phyloP scores from a whole-genome alignment of 225 moss, liverwort and hornwort genomes.

The Rhytidiadelphus loreus region DNA sequence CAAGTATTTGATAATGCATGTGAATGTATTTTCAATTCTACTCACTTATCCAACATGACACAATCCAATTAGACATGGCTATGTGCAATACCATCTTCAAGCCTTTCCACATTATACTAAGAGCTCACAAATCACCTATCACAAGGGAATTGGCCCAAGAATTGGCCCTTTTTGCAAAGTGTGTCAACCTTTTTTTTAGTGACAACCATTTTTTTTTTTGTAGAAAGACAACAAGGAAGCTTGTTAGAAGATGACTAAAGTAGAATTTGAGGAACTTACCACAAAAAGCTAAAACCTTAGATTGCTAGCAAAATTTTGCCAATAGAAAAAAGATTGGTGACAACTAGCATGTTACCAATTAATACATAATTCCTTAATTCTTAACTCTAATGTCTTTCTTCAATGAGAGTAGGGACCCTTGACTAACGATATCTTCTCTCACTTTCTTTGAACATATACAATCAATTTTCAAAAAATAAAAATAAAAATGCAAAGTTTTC shows the following conservation, averaged over 20 bases:
- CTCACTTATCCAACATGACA: rapidly evolving
- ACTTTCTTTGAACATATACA: background rate
- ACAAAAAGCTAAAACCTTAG: rapidly evolving
- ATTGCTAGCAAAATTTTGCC: rapidly evolving
- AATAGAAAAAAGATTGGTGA: rapidly evolving
- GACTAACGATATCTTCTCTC: background rate
- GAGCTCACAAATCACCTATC: background rate
- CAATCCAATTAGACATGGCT: background rate
- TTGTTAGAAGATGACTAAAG: rapidly evolving
- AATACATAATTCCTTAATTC: rapidly evolving
- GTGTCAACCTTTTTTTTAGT: background rate
- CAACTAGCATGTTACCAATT: background rate
- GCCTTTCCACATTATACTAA: background rate
- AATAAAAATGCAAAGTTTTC: background rate
- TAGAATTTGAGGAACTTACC: rapidly evolving
- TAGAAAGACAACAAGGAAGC: rapidly evolving
- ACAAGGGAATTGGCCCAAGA: background rate
- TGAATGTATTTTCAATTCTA: background rate
- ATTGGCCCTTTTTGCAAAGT: rapidly evolving
- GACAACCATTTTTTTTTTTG: rapidly evolving
- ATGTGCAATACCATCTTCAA: background rate
- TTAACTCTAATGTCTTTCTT: background rate
- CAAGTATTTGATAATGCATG: background rate
- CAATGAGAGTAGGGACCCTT: rapidly evolving
- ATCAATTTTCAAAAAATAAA: background rate